A percentile compares a stretch with the other conserved stretches of the same genome.
Evolutionary conservation across 2,329 filamentous ascomycete genomes (phyloP).

Genomic region (Stromatinia cepivora): DNA sequence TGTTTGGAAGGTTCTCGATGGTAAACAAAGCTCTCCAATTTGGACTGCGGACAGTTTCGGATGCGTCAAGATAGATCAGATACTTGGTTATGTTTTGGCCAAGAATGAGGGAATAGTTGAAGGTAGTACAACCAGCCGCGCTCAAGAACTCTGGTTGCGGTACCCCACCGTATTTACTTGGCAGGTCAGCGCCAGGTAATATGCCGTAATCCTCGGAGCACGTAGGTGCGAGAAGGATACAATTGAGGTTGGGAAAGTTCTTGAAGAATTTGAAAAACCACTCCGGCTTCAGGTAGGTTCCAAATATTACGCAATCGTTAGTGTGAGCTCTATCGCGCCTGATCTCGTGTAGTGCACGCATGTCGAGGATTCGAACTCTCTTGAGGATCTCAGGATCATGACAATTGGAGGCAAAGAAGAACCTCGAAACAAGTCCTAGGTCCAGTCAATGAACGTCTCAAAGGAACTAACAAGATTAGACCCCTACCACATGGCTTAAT

Average conservation of each 20-base stretch:
- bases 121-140: constrained; percentile 4
- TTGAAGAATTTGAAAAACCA: constrained; percentile 9
- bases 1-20: constrained; percentile 35
- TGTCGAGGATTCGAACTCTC: constrained; percentile 14
- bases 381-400: constrained; percentile 35
- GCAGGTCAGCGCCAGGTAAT: neutral
- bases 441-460: neutral
- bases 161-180: neutral
- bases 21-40: constrained; percentile 41
- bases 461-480: neutral
- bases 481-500: constrained; percentile 27
- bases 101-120: constrained; percentile 4
- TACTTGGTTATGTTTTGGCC: constrained; percentile 10
- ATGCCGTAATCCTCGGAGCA: constrained; percentile 2
- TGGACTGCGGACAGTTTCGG: constrained; percentile 22
- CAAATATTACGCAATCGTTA: neutral
- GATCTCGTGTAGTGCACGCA: constrained; percentile 10
- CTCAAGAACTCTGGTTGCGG: constrained; percentile 14
- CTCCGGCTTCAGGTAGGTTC: neutral
- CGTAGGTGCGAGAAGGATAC: constrained; percentile 10
- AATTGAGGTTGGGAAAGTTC: constrained; percentile 15
- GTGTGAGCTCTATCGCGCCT: constrained; percentile 8
- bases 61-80: constrained; percentile 33
- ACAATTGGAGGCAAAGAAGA: neutral
- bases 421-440: neutral